Evolutionary conservation across 805 yeast species (phyloP), one percentile per base, ranked within the genome.

Genomic region (Monosporozyma siamensis): DNA sequence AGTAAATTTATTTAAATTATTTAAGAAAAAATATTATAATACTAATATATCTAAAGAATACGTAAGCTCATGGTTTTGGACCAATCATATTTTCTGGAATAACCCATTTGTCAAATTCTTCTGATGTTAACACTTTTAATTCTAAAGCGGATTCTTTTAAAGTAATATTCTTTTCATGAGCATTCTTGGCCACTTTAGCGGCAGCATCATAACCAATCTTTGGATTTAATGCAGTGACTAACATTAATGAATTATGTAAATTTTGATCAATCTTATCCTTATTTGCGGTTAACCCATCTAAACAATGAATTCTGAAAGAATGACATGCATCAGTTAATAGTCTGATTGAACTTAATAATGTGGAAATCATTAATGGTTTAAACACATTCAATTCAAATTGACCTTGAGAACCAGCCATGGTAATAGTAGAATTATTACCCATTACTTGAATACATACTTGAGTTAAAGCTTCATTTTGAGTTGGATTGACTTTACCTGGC

Each of bases 401-500:
- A 56, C 98, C 98, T 31, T 95, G 85, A 30, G 98, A 97, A 61
- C 98, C 98, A 35, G 96, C 95, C 63, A 86, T 87, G 27, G 97
- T 89, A 69, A 92, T 85, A 50, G 96, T 78, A 36, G 95, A 69
- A 69, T 92, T 81, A 80, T 92, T 92, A 66, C 98, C 98, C 64
- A 92, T 87, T 22, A 92, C 97, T 74, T 92, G 98, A 50, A 92
- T 78, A 64, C 95, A 88, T 48, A 90, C 96, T 95, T 92, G 94
- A 51, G 97, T 92, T 65, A 92, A 71, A 43, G 98, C 98, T 75
- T 92, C 98, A 67, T 89, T 89, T 74, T 92, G 98, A 44, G 98
- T 92, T 52, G 98, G 98, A 77, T 92, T 92, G 50, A 92, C 97
- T 72, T 92, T 92, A 64, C 98, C 98, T 41, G 98, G 98, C 98